These are phyloP conservation scores for Kuraishia molischiana DNA, from an alignment of 805 yeast species.

Conservation along the genomic window DNA sequence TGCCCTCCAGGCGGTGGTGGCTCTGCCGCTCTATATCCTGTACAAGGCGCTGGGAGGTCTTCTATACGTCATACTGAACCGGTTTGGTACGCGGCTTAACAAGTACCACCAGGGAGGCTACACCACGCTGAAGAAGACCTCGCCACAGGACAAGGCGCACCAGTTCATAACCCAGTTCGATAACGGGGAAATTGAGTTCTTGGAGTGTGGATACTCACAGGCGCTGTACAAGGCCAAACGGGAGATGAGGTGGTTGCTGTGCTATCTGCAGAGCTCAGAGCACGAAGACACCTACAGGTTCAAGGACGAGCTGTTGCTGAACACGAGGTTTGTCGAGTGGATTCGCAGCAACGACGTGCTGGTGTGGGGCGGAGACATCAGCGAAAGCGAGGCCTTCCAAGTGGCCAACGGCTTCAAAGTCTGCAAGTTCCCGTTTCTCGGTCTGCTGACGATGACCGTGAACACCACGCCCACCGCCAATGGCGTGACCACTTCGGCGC, in stretches of 20 bases:
- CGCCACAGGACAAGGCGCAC: slow-evolving; percentile 22
- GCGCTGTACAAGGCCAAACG: slow-evolving; percentile 64
- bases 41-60: neutral
- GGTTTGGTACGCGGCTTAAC: neutral
- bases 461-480: slow-evolving; percentile 42
- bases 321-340: slow-evolving; percentile 36
- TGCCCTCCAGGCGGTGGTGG: neutral
- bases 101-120: neutral
- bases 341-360: slow-evolving; percentile 42
- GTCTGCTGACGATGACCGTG: slow-evolving; percentile 62
- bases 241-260: slow-evolving; percentile 61
- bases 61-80: neutral
- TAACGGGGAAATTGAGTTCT: slow-evolving; percentile 30
- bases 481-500: slow-evolving; percentile 41
- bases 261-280: slow-evolving; percentile 64
- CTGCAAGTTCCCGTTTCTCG: slow-evolving; percentile 74
- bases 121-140: neutral
- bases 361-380: slow-evolving; percentile 83
- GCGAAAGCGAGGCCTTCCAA: slow-evolving; percentile 76
- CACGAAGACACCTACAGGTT: slow-evolving; percentile 53
- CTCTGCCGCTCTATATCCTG: neutral
- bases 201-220: slow-evolving; percentile 71
- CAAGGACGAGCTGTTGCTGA: slow-evolving; percentile 42
- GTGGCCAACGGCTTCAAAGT: slow-evolving; percentile 67
- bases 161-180: slow-evolving; percentile 21